Conservation (phyloP, 371 early-diverging fungal genomes). For the Entomophthora muscae region DNA sequence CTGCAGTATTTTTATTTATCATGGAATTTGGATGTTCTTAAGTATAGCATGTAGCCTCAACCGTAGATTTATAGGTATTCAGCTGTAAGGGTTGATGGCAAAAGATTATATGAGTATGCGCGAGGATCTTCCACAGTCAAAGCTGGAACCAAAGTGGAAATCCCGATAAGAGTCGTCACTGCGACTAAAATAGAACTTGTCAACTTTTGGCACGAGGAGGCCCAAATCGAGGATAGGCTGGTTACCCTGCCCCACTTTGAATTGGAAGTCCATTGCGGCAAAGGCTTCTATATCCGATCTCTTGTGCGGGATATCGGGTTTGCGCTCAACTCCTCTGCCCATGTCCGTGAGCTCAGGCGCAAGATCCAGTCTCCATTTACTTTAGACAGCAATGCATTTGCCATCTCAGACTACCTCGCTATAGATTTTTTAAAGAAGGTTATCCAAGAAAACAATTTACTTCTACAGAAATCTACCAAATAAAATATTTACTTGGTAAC, state of each 20-base stretch:
- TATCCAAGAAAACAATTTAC: background rate
- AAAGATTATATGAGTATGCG: slow-evolving; percentile 36
- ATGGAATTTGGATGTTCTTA: too few species aligned
- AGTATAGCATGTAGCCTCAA: background rate
- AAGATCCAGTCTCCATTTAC: background rate
- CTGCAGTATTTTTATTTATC: too few species aligned
- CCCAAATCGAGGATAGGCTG: background rate
- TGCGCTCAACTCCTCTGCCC: slow-evolving; percentile 16
- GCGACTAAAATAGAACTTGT: background rate
- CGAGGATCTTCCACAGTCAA: slow-evolving; percentile 11
- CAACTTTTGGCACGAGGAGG: background rate
- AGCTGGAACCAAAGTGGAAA: background rate
- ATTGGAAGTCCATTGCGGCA: slow-evolving; percentile 18
- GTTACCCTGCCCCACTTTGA: slow-evolving; percentile 13
- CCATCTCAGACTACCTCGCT: background rate
- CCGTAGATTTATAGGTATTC: slow-evolving; percentile 19
- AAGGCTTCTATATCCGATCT: slow-evolving; percentile 28
- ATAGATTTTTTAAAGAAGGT: background rate
- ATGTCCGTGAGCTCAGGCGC: slow-evolving; percentile 11
- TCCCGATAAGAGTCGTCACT: background rate
- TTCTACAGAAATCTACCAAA: too few species aligned
- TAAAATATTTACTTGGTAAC: too few species aligned
- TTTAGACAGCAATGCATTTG: background rate
- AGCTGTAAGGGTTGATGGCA: slow-evolving; percentile 30
- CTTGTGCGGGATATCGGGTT: slow-evolving; percentile 22